Percentiles rank a stretch among this genome's conserved stretches.
Conservation (phyloP, 75 land plant species). For the Adiantum capillusveneris region DNA sequence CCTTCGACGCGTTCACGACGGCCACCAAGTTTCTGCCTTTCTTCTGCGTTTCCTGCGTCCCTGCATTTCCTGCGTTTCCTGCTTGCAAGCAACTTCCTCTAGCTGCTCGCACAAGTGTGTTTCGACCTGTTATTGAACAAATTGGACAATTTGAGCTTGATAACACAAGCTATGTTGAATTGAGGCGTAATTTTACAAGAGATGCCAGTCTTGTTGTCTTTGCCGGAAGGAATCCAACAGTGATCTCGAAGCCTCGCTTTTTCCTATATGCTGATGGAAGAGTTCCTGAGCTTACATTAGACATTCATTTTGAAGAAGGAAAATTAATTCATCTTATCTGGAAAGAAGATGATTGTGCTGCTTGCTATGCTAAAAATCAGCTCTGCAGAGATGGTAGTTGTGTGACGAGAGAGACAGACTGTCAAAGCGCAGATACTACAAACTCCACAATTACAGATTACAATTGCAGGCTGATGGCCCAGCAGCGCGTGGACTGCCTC, state of each 20-base stretch:
- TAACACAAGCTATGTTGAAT: not conserved
- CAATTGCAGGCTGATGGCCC: constrained; percentile 7
- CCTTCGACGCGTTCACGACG: too few relatives aligned
- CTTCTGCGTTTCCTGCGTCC: too few relatives aligned
- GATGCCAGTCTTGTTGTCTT: constrained; percentile 3
- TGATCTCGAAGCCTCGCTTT: not conserved
- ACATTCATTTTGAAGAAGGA: constrained; percentile 1
- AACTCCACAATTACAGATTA: constrained; percentile 3
- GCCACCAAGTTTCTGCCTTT: too few relatives aligned
- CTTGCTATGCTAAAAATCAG: constrained; percentile 1
- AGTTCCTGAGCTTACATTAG: constrained; percentile 2
- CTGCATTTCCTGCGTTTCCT: too few relatives aligned
- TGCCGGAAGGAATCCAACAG: constrained; percentile 2
- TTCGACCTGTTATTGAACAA: constrained; percentile 1
- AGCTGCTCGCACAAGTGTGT: not conserved
- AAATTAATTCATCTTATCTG: not conserved
- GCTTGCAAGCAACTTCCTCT: constrained; percentile 3
- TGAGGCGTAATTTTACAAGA: not conserved
- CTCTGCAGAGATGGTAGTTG: constrained; percentile 5
- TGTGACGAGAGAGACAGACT: constrained; percentile 1
- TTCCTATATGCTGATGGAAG: constrained; percentile 4
- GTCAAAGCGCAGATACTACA: not conserved
- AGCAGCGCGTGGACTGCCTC: too few relatives aligned
- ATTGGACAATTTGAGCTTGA: constrained; percentile 1
- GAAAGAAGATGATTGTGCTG: not conserved